phyloP scores from a whole-genome alignment of 768 basidiomycete genomes.

The Mycena maculata region DNA sequence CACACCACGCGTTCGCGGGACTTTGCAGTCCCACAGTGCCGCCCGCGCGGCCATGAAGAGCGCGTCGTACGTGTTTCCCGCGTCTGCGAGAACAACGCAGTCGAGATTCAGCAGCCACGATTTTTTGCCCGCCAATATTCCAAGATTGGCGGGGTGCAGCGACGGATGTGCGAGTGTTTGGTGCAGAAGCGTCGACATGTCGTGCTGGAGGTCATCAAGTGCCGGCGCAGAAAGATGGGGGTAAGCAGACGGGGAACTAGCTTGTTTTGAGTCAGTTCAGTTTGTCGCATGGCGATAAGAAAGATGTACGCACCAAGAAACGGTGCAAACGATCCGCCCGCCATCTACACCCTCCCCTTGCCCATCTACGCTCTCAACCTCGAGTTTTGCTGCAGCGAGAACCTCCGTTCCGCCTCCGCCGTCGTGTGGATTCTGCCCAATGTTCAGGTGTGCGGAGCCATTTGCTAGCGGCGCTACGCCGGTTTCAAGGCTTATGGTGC shows the following conservation, averaged over 20 bases:
- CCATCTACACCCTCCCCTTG: slow-evolving; percentile 61
- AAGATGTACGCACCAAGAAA: slow-evolving; percentile 73
- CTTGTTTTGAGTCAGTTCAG: slow-evolving; percentile 47
- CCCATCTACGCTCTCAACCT: slow-evolving; percentile 71
- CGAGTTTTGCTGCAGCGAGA: slow-evolving; percentile 81
- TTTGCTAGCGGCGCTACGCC: slow-evolving; percentile 85
- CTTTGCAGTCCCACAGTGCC: slow-evolving; percentile 84
- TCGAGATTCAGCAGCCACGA: slow-evolving; percentile 84
- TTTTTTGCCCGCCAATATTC: slow-evolving; percentile 69
- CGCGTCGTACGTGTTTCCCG: slow-evolving; percentile 82
- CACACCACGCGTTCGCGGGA: slow-evolving; percentile 78
- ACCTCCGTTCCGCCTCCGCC: slow-evolving; percentile 81
- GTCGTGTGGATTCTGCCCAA: slow-evolving; percentile 68
- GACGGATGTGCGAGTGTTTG: slow-evolving; percentile 75
- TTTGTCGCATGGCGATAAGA: background rate
- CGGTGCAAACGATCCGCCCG: slow-evolving; percentile 73
- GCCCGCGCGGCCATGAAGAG: slow-evolving; percentile 83
- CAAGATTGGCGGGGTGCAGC: slow-evolving; percentile 73
- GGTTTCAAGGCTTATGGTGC: slow-evolving; percentile 78
- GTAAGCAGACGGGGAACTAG: slow-evolving; percentile 85
- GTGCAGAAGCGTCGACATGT: slow-evolving; percentile 72
- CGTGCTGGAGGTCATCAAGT: slow-evolving; percentile 82
- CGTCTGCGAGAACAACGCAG: slow-evolving; percentile 76
- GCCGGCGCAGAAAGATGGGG: slow-evolving; percentile 71
- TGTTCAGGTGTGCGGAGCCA: slow-evolving; percentile 80